Conservation (phyloP, 2,329 filamentous ascomycete species). For the Thermothelomyces thermophilus region DNA sequence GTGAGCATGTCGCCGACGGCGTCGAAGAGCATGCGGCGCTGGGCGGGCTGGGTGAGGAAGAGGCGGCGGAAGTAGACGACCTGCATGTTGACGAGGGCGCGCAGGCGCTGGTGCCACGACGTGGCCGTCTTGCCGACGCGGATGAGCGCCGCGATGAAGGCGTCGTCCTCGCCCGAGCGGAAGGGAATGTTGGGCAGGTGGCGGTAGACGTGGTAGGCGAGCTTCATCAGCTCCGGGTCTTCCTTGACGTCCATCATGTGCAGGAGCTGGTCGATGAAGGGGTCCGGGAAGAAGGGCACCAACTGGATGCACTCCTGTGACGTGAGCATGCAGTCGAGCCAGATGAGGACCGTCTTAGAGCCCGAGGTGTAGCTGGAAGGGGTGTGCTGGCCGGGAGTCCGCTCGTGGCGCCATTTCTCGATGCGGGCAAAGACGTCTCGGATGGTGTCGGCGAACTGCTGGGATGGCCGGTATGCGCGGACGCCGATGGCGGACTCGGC, state of each 20-base stretch:
- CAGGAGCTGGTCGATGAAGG: slow-evolving; percentile 85
- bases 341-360: slow-evolving; percentile 90
- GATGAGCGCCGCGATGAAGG: slow-evolving; percentile 80
- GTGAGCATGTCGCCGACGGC: slow-evolving; percentile 95
- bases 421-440: slow-evolving; percentile 69
- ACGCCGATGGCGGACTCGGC: slow-evolving; percentile 73
- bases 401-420: slow-evolving; percentile 80
- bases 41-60: slow-evolving; percentile 69
- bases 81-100: slow-evolving; percentile 96
- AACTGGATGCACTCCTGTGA: slow-evolving; percentile 91
- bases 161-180: slow-evolving; percentile 73
- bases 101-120: slow-evolving; percentile 92
- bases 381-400: slow-evolving; percentile 81
- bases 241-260: slow-evolving; percentile 99
- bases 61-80: slow-evolving; percentile 96
- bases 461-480: slow-evolving; percentile 71
- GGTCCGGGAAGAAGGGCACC: slow-evolving; percentile 80
- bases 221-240: slow-evolving; percentile 86
- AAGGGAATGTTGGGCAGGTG: slow-evolving; percentile 95
- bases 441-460: slow-evolving; percentile 67
- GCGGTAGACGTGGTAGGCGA: slow-evolving; percentile 94
- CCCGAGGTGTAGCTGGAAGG: slow-evolving; percentile 92
- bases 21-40: slow-evolving; percentile 76
- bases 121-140: slow-evolving; percentile 75
- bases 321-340: slow-evolving; percentile 86